Evolutionary conservation across 805 yeast genomes (phyloP).

Genomic region (Barnettozyma vustinii): DNA sequence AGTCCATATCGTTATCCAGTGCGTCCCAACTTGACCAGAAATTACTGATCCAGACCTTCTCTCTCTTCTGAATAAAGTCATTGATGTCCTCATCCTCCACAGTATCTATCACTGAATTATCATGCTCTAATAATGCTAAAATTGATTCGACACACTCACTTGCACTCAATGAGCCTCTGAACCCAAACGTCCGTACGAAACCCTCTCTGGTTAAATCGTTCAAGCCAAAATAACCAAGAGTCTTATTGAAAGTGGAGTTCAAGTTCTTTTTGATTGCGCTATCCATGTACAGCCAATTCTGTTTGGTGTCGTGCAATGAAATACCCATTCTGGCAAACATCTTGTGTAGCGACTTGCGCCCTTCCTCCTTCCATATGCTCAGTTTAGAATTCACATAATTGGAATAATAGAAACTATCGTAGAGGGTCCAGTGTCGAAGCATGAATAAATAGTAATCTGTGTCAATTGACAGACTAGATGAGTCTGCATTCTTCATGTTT

Average conservation of each 20-base stretch:
- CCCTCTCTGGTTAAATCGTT: constrained; percentile 84
- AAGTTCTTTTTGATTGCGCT: constrained; percentile 69
- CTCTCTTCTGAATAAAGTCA: constrained; percentile 36
- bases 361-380: constrained; percentile 87
- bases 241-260: constrained; percentile 60
- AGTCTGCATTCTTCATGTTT: constrained; percentile 32
- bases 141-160: constrained; percentile 90
- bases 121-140: constrained; percentile 76
- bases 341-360: constrained; percentile 78
- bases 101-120: constrained; percentile 29
- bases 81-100: constrained; percentile 27
- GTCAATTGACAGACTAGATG: constrained; percentile 55
- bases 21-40: constrained; percentile 70
- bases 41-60: constrained; percentile 68
- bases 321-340: constrained; percentile 97
- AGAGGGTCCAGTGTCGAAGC: constrained; percentile 87
- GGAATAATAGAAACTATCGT: constrained; percentile 88
- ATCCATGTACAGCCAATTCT: constrained; percentile 90
- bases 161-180: constrained; percentile 80
- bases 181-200: constrained; percentile 81
- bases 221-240: constrained; percentile 70
- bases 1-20: constrained; percentile 42
- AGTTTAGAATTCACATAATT: constrained; percentile 85
- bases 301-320: constrained; percentile 80
- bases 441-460: constrained; percentile 83